phyloP scores from a whole-genome alignment of 2,329 filamentous ascomycete species.

The Aspergillus neotritici region DNA sequence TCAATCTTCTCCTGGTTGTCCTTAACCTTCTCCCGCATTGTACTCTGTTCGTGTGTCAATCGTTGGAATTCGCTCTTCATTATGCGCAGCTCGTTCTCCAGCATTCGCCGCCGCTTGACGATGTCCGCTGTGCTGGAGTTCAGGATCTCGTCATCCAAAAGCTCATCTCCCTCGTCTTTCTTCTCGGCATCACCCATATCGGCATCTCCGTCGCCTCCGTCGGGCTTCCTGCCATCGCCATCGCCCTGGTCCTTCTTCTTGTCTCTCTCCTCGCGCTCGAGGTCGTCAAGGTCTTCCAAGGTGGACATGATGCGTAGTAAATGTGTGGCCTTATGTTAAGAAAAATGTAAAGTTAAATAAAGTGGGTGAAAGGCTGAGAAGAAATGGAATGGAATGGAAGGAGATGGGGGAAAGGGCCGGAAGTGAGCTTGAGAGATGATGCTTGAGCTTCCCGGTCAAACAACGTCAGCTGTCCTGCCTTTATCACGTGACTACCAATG shows the following conservation, averaged over 20 bases:
- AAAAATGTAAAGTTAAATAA: background rate
- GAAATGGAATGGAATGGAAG: slow-evolving; percentile 8
- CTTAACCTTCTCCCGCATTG: slow-evolving; percentile 98
- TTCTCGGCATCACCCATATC: slow-evolving; percentile 82
- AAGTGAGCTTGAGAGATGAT: slow-evolving; percentile 9
- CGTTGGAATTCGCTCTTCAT: slow-evolving; percentile 97
- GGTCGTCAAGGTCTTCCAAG: slow-evolving; percentile 84
- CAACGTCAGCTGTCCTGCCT: slow-evolving; percentile 30
- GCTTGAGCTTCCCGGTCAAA: slow-evolving; percentile 29
- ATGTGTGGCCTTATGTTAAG: background rate
- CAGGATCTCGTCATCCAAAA: slow-evolving; percentile 89
- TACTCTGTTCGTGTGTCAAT: slow-evolving; percentile 87
- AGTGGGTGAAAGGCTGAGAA: slow-evolving; percentile 2
- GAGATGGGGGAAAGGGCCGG: slow-evolving; percentile 10
- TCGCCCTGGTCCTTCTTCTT: slow-evolving; percentile 60
- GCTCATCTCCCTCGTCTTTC: slow-evolving; percentile 65
- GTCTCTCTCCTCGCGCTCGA: slow-evolving; percentile 74
- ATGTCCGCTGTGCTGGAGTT: slow-evolving; percentile 93
- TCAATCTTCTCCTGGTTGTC: slow-evolving; percentile 99
- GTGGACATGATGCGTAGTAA: slow-evolving; percentile 63
- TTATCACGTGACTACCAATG: slow-evolving; percentile 27
- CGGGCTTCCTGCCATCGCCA: slow-evolving; percentile 51
- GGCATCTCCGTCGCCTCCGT: slow-evolving; percentile 61
- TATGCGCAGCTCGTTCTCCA: slow-evolving; percentile 97
- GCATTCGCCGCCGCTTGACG: slow-evolving; percentile 76